Percentiles rank a stretch among this genome's conserved stretches.
Conservation (phyloP, 2,329 filamentous ascomycete species). For the Colletotrichum noveboracense region DNA sequence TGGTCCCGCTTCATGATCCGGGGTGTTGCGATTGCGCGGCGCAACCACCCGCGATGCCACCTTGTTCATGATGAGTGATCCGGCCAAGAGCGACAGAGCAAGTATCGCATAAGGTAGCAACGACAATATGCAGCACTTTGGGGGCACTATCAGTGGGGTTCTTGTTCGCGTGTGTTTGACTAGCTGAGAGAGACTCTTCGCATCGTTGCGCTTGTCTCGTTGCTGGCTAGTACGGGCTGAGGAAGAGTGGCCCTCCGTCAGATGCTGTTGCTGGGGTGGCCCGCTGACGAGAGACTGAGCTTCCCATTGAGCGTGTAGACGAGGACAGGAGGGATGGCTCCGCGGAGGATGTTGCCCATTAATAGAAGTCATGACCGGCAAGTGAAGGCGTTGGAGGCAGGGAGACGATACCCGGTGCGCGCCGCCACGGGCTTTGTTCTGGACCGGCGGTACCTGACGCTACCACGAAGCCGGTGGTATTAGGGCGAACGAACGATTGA, state of each 20-base stretch:
- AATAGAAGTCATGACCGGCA: constrained; percentile 6
- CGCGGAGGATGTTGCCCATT: not conserved
- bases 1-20: constrained; percentile 6
- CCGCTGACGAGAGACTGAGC: constrained; percentile 9
- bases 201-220: constrained; percentile 5
- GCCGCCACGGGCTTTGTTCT: constrained; percentile 9
- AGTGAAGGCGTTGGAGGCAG: not conserved
- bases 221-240: constrained; percentile 4
- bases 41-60: constrained; percentile 1
- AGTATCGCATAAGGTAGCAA: not conserved
- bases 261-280: not conserved
- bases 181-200: constrained; percentile 2
- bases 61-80: not conserved
- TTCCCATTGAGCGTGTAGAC: not conserved
- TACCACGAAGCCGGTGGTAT: not conserved
- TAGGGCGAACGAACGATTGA: not conserved
- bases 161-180: constrained; percentile 12
- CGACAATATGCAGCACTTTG: not conserved
- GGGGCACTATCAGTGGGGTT: not conserved
- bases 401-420: not conserved
- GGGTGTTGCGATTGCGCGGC: constrained; percentile 1
- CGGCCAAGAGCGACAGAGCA: constrained; percentile 1
- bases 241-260: not conserved
- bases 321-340: not conserved
- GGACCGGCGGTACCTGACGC: not conserved